Base-by-base conservation (phyloP, 768 basidiomycete species). In the Tremella yokohamensis region DNA sequence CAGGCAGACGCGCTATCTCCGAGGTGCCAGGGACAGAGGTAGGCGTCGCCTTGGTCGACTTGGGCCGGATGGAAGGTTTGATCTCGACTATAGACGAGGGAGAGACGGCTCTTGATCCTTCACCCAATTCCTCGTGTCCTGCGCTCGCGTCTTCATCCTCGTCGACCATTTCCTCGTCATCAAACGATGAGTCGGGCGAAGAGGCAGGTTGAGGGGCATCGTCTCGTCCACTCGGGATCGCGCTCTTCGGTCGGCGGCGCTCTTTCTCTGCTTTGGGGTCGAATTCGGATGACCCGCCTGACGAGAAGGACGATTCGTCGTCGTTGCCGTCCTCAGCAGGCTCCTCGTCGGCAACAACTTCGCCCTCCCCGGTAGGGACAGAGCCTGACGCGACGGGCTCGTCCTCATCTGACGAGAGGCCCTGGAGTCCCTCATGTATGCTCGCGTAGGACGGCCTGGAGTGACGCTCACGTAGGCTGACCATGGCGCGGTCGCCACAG, bases 1-100 rank as follows among this genome's bases (percentile, higher is more conserved):
- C 26, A 8, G 61, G 61, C 6, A 70, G 16, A 4, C 60, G 50
- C 40, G 59, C 52, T 37, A 67, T 56, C 47, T 67, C 65, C 3
- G 60, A 62, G 54, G 60, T 50, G 34, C 55, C 52, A 52, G 58
- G 40, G 13, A 51, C 38, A 0, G 58, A 39, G 15, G 29, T 45
- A 13, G 54, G 34, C 20, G 58, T 40, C 19, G 44, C 15, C 44
- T 38, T 42, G 37, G 19, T 13, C 22, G 16, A 12, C 52, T 26
- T 15, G 54, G 58, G 20, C 34, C 13, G 40, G 18, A n/a, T n/a
- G 16, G 20, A 29, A 19, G 49, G 49, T 16, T 58, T 40, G 49
- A 52, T 47, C 18, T 24, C 45, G 16, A 26, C 22, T 19, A 22
- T 34, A 34, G 29, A 34, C 6, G 11, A 4, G 29, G 29, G 4